These are phyloP conservation scores for Tolypocladium pustulatum DNA, from an alignment of 2,329 filamentous ascomycete genomes.

Conservation along the genomic window DNA sequence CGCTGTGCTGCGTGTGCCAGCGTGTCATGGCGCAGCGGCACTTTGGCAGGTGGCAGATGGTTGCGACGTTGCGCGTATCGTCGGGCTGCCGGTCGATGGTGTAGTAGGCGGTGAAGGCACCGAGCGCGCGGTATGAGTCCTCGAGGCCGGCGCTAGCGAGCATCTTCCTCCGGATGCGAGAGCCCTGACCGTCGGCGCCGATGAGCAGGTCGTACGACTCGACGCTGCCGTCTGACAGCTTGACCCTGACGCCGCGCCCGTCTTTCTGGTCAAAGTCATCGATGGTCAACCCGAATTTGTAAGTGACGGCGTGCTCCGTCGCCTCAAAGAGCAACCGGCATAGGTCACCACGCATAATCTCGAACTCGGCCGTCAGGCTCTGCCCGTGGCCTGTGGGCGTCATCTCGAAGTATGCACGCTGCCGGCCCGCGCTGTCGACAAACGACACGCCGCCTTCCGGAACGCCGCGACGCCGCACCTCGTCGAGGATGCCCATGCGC, in stretches of 20 bases:
- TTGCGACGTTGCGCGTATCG: slow-evolving; percentile 11
- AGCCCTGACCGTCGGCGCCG: slow-evolving; percentile 38
- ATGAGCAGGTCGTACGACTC: slow-evolving; percentile 40
- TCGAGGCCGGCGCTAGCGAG: slow-evolving; percentile 19
- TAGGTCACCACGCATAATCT: slow-evolving; percentile 50
- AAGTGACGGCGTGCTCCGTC: slow-evolving; percentile 15
- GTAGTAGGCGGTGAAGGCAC: slow-evolving; percentile 26
- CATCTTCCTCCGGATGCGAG: slow-evolving; percentile 4
- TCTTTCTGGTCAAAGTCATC: slow-evolving; percentile 16
- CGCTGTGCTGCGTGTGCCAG: slow-evolving; percentile 11
- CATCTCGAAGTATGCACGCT: slow-evolving; percentile 26
- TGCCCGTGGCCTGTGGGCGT: slow-evolving; percentile 32
- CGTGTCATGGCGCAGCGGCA: slow-evolving; percentile 22
- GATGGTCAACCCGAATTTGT: slow-evolving; percentile 18
- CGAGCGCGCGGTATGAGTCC: slow-evolving; percentile 12
- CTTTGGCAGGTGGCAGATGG: slow-evolving; percentile 20
- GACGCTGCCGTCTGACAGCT: slow-evolving; percentile 31
- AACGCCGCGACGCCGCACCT: slow-evolving; percentile 26
- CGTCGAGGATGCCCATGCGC: slow-evolving; percentile 27
- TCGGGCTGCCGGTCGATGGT: slow-evolving; percentile 19
- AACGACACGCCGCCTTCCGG: slow-evolving; percentile 36
- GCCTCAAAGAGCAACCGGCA: slow-evolving; percentile 36
- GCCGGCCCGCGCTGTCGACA: slow-evolving; percentile 27
- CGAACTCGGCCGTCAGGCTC: slow-evolving; percentile 42
- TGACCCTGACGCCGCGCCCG: slow-evolving; percentile 16